Conservation (phyloP, 2,329 filamentous ascomycete species). For the Cyphellophora attinorum region DNA sequence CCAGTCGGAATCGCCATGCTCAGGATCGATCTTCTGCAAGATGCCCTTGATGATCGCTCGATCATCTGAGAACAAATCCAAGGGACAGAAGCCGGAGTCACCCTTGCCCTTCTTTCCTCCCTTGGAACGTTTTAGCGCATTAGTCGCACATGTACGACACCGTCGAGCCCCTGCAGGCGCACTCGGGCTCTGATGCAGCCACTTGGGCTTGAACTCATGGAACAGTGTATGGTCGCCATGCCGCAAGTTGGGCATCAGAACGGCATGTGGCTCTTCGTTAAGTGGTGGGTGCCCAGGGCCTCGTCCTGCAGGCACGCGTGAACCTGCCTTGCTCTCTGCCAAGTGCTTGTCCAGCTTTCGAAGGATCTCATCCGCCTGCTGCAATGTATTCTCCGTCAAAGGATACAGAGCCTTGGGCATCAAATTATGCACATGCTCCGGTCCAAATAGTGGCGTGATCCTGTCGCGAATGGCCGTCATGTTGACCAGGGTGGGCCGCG, state of each 20-base stretch:
- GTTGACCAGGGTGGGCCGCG: constrained; percentile 26
- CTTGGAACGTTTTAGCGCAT: constrained; percentile 32
- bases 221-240: constrained; percentile 29
- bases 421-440: constrained; percentile 21
- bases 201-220: constrained; percentile 77
- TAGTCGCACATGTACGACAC: constrained; percentile 65
- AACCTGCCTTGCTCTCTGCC: constrained; percentile 2
- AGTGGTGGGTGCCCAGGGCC: constrained; percentile 40
- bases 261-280: constrained; percentile 50
- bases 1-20: constrained; percentile 19
- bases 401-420: constrained; percentile 32
- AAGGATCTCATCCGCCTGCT: constrained; percentile 31
- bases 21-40: background rate
- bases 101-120: constrained; percentile 19
- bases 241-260: constrained; percentile 66
- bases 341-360: constrained; percentile 32
- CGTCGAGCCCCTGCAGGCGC: constrained; percentile 54
- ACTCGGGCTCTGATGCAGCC: constrained; percentile 66
- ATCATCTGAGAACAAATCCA: constrained; percentile 49
- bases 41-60: constrained; percentile 23
- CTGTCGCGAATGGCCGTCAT: constrained; percentile 37
- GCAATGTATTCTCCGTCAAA: constrained; percentile 45
- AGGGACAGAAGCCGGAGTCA: constrained; percentile 48
- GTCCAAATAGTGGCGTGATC: constrained; percentile 47
- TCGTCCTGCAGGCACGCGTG: constrained; percentile 39